phyloP scores from a whole-genome alignment of 2,329 filamentous ascomycete genomes.

The Periconia sp. region DNA sequence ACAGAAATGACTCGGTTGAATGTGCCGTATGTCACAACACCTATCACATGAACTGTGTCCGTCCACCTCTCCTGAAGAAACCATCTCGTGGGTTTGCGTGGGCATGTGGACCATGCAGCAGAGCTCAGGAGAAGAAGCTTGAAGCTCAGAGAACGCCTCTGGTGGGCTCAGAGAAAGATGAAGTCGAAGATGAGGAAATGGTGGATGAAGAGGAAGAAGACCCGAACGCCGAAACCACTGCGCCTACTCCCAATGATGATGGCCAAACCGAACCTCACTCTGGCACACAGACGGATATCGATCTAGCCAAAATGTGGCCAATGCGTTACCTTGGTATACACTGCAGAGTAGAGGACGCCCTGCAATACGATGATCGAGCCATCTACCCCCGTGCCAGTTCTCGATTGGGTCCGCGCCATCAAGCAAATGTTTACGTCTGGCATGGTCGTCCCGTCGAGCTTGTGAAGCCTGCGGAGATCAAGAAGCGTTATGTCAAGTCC shows the following conservation, averaged over 20 bases:
- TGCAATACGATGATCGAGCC: conserved; percentile 90
- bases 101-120: conserved; percentile 94
- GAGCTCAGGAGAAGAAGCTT: conserved; percentile 89
- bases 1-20: conserved; percentile 89
- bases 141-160: conserved; percentile 87
- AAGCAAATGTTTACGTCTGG: conserved; percentile 84
- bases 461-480: conserved; percentile 83
- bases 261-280: conserved; percentile 60
- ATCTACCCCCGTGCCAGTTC: conserved; percentile 97
- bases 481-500: conserved; percentile 69
- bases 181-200: conserved; percentile 65
- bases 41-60: conserved; percentile 98
- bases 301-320: conserved; percentile 92
- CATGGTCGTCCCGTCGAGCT: conserved; percentile 84
- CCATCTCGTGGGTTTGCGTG: conserved; percentile 96
- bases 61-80: conserved; percentile 89
- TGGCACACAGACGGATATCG: conserved; percentile 81
- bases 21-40: conserved; percentile 93
- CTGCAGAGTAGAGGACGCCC: conserved; percentile 89
- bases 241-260: conserved; percentile 50
- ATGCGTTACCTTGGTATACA: conserved; percentile 96
- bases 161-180: conserved; percentile 56
- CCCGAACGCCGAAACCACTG: conserved; percentile 64
- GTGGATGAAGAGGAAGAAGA: conserved; percentile 71
- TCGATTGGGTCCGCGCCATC: conserved; percentile 84